Base-by-base conservation (phyloP, 2,329 filamentous ascomycete genomes). In the Pseudopyrenochaeta lycopersici region DNA sequence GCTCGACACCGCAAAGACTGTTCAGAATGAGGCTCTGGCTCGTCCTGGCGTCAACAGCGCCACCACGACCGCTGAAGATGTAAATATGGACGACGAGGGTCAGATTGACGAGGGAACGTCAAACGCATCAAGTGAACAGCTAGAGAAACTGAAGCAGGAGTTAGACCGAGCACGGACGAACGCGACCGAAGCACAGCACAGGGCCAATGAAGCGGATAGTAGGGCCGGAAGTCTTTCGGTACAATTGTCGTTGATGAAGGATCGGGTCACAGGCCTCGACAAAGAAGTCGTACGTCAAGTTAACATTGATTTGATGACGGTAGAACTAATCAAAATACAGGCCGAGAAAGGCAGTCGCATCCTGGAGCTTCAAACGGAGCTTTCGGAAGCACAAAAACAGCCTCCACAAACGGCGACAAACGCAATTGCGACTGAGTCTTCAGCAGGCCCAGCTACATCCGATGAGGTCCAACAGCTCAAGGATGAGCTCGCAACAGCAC, bases 231-330 rank as follows among this genome's bases (percentile, higher is more conserved):
- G 58, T 42, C 62, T 81, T 23, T 66, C 73, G 49, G 62, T 65
- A 4, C 66, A 81, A 50, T 65, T 76, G 15, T 79, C 85, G 21
- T 77, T 77, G 17, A 82, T 87, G 1, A 85, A 90, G 70, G 80
- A 85, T 23, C 85, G 82, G 68, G 85, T 89, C 7, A 80, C 82
- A 2, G 87, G 89, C 62, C 83, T 85, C 41, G 88, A 92, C 67
- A 78, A 81, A 12, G 89, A 88, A 73, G 83, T 80, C 23, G 74
- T 74, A 71, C 68, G 75, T 48, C 12, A 21, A 2, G 3, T 2
- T 2, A 2, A 10, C n/a, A 1, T 15, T 4, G 20, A 12, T 17
- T n/a, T 9, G 2, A 14, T 11, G 12, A 35, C 4, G 14, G 15
- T 49, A 7, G 6, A 9, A 32, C 66, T 71, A 62, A 72, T 39